Percentiles rank a stretch among this genome's conserved stretches.
Evolutionary conservation across 2,329 filamentous ascomycete genomes (phyloP).

Genomic region (Penicillium glabrum): DNA sequence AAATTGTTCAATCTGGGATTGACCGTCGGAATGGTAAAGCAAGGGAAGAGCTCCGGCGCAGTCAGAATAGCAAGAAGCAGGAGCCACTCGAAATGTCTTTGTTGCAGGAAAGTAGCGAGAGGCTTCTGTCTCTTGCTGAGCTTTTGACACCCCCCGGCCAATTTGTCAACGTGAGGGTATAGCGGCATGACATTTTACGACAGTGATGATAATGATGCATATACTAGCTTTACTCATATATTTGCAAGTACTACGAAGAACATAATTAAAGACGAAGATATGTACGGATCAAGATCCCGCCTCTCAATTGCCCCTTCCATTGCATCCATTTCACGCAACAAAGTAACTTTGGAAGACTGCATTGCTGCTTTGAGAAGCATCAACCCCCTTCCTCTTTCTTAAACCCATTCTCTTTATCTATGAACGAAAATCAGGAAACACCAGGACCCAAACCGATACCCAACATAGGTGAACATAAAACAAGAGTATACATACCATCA

Average conservation of each 20-base stretch:
- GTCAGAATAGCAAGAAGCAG: constrained; percentile 36
- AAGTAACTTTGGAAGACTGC: too few species aligned
- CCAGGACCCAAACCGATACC: too few species aligned
- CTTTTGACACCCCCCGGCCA: constrained; percentile 18
- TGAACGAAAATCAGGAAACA: too few species aligned
- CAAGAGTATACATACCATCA: too few species aligned
- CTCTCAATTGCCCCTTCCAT: background rate
- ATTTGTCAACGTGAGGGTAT: background rate
- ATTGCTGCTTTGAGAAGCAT: too few species aligned
- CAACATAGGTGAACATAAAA: too few species aligned
- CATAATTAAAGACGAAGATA: background rate
- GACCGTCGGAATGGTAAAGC: constrained; percentile 48
- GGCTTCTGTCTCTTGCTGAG: constrained; percentile 39
- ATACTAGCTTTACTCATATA: background rate
- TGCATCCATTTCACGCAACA: too few species aligned
- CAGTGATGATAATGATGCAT: constrained; percentile 9
- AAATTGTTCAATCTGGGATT: constrained; percentile 56
- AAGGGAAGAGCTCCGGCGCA: constrained; percentile 46
- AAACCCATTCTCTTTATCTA: too few species aligned
- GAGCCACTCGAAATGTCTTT: constrained; percentile 39
- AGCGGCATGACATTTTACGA: constrained; percentile 4
- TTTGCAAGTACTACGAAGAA: background rate
- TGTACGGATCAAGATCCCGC: background rate
- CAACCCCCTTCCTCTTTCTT: too few species aligned
- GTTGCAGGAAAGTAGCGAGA: constrained; percentile 43